phyloP scores from a whole-genome alignment of 305 asterid genomes.

The Fraxinus floribunda region DNA sequence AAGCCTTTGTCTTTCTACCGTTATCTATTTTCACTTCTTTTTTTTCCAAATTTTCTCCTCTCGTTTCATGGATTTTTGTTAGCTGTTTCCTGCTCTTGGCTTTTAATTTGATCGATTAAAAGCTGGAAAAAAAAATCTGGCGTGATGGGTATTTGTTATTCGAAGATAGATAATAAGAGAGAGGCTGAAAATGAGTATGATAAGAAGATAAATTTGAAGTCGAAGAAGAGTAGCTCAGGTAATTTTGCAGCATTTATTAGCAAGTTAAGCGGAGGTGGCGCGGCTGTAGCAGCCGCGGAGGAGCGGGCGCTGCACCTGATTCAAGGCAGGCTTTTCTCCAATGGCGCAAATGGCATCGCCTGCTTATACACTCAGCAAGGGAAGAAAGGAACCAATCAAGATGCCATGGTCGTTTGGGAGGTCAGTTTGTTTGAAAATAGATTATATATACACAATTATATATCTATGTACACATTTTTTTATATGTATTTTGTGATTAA shows the following conservation, averaged over 20 bases:
- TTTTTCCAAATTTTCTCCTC: background rate
- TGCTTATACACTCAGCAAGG: constrained; percentile 52
- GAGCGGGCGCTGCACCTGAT: constrained; percentile 42
- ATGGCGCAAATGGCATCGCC: constrained; percentile 38
- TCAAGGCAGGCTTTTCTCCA: constrained; percentile 42
- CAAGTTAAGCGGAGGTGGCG: constrained; percentile 64
- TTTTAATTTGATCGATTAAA: background rate
- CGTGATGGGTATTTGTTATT: constrained; percentile 87
- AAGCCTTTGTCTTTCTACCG: constrained; percentile 28
- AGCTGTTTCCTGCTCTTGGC: background rate
- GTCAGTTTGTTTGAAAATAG: constrained; percentile 23
- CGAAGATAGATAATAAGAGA: constrained; percentile 48
- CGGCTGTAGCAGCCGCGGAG: constrained; percentile 28
- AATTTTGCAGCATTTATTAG: constrained; percentile 66
- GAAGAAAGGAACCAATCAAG: constrained; percentile 55
- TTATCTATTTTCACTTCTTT: constrained; percentile 24
- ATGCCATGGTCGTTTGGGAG: constrained; percentile 61
- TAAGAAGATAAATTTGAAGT: constrained; percentile 37
- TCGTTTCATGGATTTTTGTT: constrained; percentile 15
- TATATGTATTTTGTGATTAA: background rate
- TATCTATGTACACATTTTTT: background rate
- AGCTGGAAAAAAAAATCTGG: background rate
- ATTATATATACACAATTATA: background rate
- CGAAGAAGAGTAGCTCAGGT: constrained; percentile 44
- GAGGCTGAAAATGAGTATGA: constrained; percentile 33